A percentile compares a stretch with the other conserved stretches of the same genome.
These are phyloP conservation scores for Dacryopinax primogenitus DNA, from an alignment of 768 basidiomycete species.

Conservation along the genomic window DNA sequence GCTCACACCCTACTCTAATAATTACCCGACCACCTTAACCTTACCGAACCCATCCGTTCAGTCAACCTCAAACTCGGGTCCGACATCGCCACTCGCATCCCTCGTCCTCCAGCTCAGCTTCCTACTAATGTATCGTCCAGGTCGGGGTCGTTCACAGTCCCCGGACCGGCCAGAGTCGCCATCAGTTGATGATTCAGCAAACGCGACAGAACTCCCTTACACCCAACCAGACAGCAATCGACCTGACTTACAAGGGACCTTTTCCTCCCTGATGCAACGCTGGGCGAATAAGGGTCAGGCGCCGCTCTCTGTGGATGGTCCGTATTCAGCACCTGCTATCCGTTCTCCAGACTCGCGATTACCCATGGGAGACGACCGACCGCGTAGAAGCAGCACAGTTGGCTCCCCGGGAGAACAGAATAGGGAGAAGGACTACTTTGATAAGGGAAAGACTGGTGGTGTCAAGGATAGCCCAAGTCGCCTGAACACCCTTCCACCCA, in stretches of 20 bases:
- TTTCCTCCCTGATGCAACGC: background rate
- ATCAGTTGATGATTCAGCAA: background rate
- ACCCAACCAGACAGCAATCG: background rate
- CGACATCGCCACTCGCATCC: conserved; percentile 8
- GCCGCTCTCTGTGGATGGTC: background rate
- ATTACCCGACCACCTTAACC: conserved; percentile 1
- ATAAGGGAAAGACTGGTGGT: background rate
- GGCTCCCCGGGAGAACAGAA: conserved; percentile 1
- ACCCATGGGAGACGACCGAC: background rate
- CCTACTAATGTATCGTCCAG: background rate
- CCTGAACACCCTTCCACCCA: background rate
- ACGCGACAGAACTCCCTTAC: background rate
- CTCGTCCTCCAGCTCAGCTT: conserved; percentile 9
- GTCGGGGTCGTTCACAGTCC: background rate
- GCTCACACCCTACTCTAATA: background rate
- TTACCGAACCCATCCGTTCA: conserved; percentile 8
- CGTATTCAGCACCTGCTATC: background rate
- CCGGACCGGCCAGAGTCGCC: background rate
- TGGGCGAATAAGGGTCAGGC: conserved; percentile 4
- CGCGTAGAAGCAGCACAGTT: background rate
- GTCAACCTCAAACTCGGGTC: conserved; percentile 5
- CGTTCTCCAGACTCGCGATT: background rate
- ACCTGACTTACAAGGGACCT: background rate
- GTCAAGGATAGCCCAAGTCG: conserved; percentile 3
- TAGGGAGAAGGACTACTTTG: conserved; percentile 4